Percentiles rank a stretch among this genome's conserved stretches.
Conservation (phyloP, 2,329 filamentous ascomycete species). For the Paramyrothecium sp. region DNA sequence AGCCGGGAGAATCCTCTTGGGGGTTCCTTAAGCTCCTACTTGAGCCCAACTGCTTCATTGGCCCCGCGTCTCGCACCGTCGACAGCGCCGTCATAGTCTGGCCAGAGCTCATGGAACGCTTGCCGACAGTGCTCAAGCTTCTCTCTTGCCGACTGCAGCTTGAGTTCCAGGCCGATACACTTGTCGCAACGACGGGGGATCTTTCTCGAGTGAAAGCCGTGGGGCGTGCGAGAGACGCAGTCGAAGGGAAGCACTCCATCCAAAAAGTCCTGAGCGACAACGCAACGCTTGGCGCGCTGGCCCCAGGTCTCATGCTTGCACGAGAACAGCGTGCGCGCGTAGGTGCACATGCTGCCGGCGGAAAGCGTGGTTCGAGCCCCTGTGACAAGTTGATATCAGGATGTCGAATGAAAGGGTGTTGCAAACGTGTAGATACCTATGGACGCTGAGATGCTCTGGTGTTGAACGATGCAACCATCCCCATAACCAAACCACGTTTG, state of each 20-base stretch:
- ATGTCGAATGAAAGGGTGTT: neutral
- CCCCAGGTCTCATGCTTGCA: constrained; percentile 26
- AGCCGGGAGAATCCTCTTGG: too few relatives aligned
- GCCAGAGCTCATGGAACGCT: constrained; percentile 4
- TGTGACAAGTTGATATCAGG: neutral
- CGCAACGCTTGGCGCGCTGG: constrained; percentile 17
- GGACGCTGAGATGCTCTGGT: too few relatives aligned
- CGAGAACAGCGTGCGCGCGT: constrained; percentile 19
- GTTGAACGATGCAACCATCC: too few relatives aligned
- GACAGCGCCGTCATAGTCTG: neutral
- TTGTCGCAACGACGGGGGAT: constrained; percentile 18
- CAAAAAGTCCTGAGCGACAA: constrained; percentile 10
- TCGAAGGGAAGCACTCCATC: constrained; percentile 5
- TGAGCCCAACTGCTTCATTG: too few relatives aligned
- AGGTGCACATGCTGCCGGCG: constrained; percentile 23
- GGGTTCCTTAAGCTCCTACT: too few relatives aligned
- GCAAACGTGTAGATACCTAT: neutral
- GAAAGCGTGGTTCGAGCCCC: neutral
- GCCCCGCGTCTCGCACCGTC: too few relatives aligned
- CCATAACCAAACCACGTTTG: too few relatives aligned
- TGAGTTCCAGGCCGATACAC: constrained; percentile 17
- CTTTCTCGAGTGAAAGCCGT: constrained; percentile 18
- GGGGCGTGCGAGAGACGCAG: constrained; percentile 16
- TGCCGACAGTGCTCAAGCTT: constrained; percentile 12
- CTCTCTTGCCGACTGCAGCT: constrained; percentile 10